Evolutionary conservation across 208 protist genomes (phyloP).

Genomic region (Acanthamoeba lenticulata): DNA sequence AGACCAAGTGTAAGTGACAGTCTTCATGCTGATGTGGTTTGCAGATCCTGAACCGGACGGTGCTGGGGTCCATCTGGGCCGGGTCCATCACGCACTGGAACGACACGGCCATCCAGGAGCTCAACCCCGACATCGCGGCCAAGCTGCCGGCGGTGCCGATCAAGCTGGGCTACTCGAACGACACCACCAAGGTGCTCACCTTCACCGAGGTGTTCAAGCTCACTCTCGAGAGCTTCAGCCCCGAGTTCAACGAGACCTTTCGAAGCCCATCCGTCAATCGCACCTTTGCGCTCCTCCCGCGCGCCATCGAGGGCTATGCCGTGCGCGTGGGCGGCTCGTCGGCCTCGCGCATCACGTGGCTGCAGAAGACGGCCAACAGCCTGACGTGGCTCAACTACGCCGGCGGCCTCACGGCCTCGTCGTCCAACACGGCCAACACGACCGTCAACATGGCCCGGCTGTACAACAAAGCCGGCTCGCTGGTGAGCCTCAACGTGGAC

Average conservation of each 20-base stretch:
- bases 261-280: neutral
- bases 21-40: neutral
- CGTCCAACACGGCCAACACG: neutral
- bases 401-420: neutral
- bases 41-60: neutral
- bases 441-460: neutral
- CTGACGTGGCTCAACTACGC: neutral
- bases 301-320: neutral
- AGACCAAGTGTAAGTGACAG: neutral
- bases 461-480: neutral
- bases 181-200: neutral
- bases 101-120: neutral
- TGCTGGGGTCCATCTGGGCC: constrained; percentile 20
- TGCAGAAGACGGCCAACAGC: neutral
- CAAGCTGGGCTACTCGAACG: neutral
- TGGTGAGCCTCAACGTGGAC: neutral
- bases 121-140: constrained; percentile 22
- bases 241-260: neutral
- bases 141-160: neutral
- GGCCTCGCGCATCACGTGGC: neutral
- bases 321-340: neutral
- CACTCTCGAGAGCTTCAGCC: neutral
- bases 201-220: constrained; percentile 15
- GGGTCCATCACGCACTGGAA: constrained; percentile 14
- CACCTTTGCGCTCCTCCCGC: neutral